Evolutionary conservation across 139 green algal species (phyloP).

Genomic region (Medakamo hakoo): DNA sequence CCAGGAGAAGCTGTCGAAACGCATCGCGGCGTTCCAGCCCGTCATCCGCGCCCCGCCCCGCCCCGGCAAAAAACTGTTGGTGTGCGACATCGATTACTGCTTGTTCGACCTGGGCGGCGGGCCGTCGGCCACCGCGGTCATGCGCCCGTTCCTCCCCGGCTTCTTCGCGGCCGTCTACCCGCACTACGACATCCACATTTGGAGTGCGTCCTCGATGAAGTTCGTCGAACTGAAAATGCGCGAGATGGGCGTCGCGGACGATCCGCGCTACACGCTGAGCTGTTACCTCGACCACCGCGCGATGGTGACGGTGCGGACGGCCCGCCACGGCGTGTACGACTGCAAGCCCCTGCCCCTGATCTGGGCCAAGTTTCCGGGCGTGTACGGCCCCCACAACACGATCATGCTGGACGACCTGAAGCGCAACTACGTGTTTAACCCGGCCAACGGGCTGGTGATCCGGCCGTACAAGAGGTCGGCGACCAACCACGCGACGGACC

Average conservation of each 20-base stretch:
- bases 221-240: constrained; percentile 63
- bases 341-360: constrained; percentile 88
- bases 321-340: constrained; percentile 61
- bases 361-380: constrained; percentile 50
- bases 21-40: constrained; percentile 2
- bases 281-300: constrained; percentile 67
- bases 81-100: constrained; percentile 95
- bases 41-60: constrained; percentile 51
- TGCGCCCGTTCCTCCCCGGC: constrained; percentile 66
- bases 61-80: constrained; percentile 71
- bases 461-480: constrained; percentile 67
- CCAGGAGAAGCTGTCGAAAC: constrained; percentile 49
- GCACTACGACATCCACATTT: constrained; percentile 82
- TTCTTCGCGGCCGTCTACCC: constrained; percentile 65
- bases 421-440: constrained; percentile 92
- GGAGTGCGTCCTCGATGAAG: constrained; percentile 75
- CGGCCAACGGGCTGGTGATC: constrained; percentile 71
- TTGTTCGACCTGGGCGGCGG: constrained; percentile 84
- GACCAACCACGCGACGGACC: constrained; percentile 50
- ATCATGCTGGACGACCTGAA: constrained; percentile 94
- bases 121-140: constrained; percentile 73
- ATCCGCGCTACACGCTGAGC: constrained; percentile 63
- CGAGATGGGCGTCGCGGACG: constrained; percentile 70
- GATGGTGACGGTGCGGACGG: constrained; percentile 67
- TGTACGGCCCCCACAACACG: constrained; percentile 58